These are phyloP conservation scores for Euphorbia corollata DNA, from an alignment of 441 rosid genomes.

Conservation along the genomic window DNA sequence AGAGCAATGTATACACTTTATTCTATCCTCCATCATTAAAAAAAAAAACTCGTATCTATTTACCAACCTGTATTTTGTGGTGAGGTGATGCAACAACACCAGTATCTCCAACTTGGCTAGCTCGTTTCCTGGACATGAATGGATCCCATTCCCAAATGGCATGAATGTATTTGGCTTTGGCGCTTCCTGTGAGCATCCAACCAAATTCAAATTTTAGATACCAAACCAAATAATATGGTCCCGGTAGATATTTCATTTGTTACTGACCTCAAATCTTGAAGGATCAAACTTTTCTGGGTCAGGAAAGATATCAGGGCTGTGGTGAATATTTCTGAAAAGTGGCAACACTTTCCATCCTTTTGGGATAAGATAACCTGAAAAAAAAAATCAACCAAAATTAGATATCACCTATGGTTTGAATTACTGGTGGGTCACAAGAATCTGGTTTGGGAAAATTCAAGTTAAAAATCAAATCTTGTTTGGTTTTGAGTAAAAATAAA, in stretches of 20 bases:
- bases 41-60: neutral
- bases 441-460: too few species aligned
- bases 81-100: slow-evolving; percentile 77
- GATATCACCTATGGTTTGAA: neutral
- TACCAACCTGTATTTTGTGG: slow-evolving; percentile 90
- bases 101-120: slow-evolving; percentile 80
- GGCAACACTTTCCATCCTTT: slow-evolving; percentile 98
- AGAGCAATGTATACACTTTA: slow-evolving; percentile 11
- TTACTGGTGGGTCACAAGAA: neutral
- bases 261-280: slow-evolving; percentile 74
- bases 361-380: slow-evolving; percentile 78
- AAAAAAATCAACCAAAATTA: neutral
- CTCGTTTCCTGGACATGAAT: slow-evolving; percentile 93
- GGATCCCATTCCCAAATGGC: slow-evolving; percentile 92
- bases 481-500: too few species aligned
- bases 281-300: slow-evolving; percentile 95
- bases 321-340: slow-evolving; percentile 91
- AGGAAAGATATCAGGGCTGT: slow-evolving; percentile 61
- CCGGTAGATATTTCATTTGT: neutral
- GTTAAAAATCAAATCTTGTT: neutral
- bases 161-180: slow-evolving; percentile 84
- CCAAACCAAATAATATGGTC: neutral
- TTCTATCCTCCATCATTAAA: neutral
- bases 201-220: too few species aligned
- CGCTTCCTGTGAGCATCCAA: slow-evolving; percentile 43